Evolutionary conservation across 108 stramenopile genomes (phyloP), one percentile per base, ranked within the genome.

Genomic region (Pseudonitzschia pungens): DNA sequence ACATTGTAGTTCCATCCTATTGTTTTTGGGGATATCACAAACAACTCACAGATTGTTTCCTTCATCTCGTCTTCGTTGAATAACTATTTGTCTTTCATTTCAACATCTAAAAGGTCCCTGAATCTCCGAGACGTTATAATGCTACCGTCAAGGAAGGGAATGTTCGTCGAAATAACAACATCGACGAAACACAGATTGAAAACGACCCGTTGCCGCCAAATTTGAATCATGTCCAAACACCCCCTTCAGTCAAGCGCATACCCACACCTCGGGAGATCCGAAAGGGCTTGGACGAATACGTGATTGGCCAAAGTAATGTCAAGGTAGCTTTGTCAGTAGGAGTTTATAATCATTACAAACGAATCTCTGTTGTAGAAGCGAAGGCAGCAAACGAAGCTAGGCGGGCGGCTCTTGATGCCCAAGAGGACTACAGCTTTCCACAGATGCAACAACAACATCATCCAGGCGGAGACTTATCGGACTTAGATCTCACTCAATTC

Each of bases 331-430:
- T 98, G 27, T 84, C 89, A 15, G 98, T 97, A 16, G 95, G 95
- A 24, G 96, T 98, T 26, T 96, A 98, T 83, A 98, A 98, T 86
- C 98, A 98, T 79, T 98, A 96, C 95, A 98, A 97, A 70, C 77
- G 95, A 9, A 83, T 93, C 15, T 78, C 65, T 52, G 89, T 89
- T 4, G 60, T 75, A 36, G 90, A 92, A 55, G 87, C 89, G 44
- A 87, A 94, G 71, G 72, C 80, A 45, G 83, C 84, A 10, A 77
- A 81, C 10, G 77, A 75, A 50, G 32, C 66, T 18, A 55, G 73
- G 6, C 76, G 60, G 21, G 57, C 72, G n/a, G 58, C 43, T 27
- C 53, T 48, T 27, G 71, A 70, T 44, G 43, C 36, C 18, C 77
- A 81, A 28, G 72, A 80, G 52, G 71, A 67, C 31, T 67, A 75